Evolutionary conservation across 331 rosid species (phyloP).

Genomic region (Spiraea crenata): DNA sequence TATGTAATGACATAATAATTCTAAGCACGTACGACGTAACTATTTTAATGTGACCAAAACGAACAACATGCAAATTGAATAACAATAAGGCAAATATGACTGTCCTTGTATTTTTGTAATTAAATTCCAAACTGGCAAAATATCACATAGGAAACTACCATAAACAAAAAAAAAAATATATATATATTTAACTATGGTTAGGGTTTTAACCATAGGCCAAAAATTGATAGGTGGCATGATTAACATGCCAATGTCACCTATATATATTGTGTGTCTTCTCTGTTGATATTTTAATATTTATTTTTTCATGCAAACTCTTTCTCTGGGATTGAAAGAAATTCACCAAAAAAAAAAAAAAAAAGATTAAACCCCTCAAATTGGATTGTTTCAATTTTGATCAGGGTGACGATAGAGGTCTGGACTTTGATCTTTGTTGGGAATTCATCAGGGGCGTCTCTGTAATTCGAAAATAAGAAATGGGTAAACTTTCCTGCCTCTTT

Average conservation of each 20-base stretch:
- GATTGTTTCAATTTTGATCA: constrained; percentile 21
- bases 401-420: constrained; percentile 9
- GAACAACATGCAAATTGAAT: too few relatives aligned
- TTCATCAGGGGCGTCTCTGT: constrained; percentile 23
- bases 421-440: constrained; percentile 14
- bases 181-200: constrained; percentile 22
- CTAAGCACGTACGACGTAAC: too few relatives aligned
- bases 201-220: constrained; percentile 18
- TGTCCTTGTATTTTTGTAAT: not conserved
- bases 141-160: too few relatives aligned
- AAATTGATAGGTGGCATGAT: constrained; percentile 9
- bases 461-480: constrained; percentile 14
- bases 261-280: not conserved
- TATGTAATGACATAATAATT: too few relatives aligned
- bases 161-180: not conserved
- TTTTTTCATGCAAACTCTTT: not conserved
- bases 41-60: too few relatives aligned
- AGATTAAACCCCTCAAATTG: constrained; percentile 10
- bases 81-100: too few relatives aligned
- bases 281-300: not conserved
- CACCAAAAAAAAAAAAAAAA: not conserved
- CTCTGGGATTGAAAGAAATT: constrained; percentile 13
- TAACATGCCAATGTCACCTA: not conserved
- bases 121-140: not conserved
- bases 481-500: constrained; percentile 18